Evolutionary conservation across 2,329 filamentous ascomycete species (phyloP), one percentile per base, ranked within the genome.

Genomic region (Lasiodiplodia citricola): DNA sequence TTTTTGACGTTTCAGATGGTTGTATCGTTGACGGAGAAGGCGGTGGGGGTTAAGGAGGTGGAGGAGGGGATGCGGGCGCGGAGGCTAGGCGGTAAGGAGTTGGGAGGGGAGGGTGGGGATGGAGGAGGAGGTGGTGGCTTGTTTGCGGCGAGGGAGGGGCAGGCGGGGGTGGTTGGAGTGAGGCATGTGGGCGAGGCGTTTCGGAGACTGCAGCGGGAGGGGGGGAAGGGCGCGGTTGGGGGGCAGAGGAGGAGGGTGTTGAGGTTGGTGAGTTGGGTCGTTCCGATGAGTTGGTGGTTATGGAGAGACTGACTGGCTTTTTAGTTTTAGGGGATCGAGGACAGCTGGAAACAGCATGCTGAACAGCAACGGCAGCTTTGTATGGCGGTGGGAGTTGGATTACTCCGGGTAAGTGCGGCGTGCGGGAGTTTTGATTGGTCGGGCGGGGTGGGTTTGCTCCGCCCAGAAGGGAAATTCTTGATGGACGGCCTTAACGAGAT

Each of bases 191-290:
- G n/a, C 13, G 57, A 62, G 21, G 57, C 57, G 18, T 62, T 47
- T n/a, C 57, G 57, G 23, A 62, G 57, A 50, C 16, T 62, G 38
- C 57, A 62, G 38, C 57, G 57, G 16, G 41, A 13, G 8, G 41
- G 41, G 16, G 41, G 16, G 41, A 47, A 47, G 8, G 41, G 41
- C 6, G 16, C 8, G 18, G 5, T 47, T 47, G 41, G 41, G 41
- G 18, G 13, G 18, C 18, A 13, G 41, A 6, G 16, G 41, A 16
- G 18, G 41, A 47, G 41, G 8, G 16, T 5, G 41, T 6, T 47
- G 16, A 47, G 8, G 4, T 8, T 47, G 41, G 41, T 47, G 41
- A 47, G 41, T 47, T 6, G 18, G 38, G 4, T 47, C 41, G 2
- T 6, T n/a, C 6, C n/a, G 16, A 8, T 28, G 4, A 18, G 2